Conservation (phyloP, 2,329 filamentous ascomycete genomes). For the Drechslera avenae region DNA sequence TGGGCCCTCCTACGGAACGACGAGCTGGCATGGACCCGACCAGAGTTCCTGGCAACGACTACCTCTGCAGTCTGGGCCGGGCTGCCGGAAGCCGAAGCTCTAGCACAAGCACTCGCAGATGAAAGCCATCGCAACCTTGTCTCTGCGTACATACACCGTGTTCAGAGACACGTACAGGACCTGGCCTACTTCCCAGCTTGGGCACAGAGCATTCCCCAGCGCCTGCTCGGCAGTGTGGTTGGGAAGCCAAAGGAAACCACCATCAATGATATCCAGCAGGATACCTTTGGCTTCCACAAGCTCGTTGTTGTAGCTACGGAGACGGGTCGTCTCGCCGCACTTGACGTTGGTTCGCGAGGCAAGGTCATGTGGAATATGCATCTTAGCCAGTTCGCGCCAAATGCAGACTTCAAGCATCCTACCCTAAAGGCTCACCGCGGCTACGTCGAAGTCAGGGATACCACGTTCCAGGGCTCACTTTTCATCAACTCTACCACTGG, state of each 20-base stretch:
- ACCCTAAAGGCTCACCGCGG: constrained; percentile 39
- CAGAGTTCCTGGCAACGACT: constrained; percentile 81
- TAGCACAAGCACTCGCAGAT: constrained; percentile 80
- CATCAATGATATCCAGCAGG: constrained; percentile 61
- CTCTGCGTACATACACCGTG: constrained; percentile 84
- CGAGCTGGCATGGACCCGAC: constrained; percentile 76
- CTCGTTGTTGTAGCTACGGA: constrained; percentile 79
- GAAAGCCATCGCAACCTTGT: constrained; percentile 83
- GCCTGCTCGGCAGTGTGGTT: constrained; percentile 62
- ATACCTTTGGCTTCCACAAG: constrained; percentile 89
- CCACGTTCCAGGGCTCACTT: constrained; percentile 27
- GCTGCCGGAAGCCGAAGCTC: constrained; percentile 70
- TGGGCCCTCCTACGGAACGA: constrained; percentile 88
- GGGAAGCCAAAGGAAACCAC: constrained; percentile 65
- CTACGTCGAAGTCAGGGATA: constrained; percentile 42
- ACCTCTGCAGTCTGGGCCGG: constrained; percentile 82
- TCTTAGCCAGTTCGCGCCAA: constrained; percentile 62
- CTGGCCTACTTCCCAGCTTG: constrained; percentile 77
- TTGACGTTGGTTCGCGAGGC: constrained; percentile 78
- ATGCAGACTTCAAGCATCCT: constrained; percentile 68
- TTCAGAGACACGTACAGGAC: constrained; percentile 80
- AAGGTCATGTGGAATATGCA: constrained; percentile 76
- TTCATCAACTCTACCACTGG: constrained; percentile 45
- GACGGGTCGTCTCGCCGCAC: constrained; percentile 76
- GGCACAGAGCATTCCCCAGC: constrained; percentile 69